Base-by-base conservation (phyloP, 129 eudicot genomes). In the Daucus carota region DNA sequence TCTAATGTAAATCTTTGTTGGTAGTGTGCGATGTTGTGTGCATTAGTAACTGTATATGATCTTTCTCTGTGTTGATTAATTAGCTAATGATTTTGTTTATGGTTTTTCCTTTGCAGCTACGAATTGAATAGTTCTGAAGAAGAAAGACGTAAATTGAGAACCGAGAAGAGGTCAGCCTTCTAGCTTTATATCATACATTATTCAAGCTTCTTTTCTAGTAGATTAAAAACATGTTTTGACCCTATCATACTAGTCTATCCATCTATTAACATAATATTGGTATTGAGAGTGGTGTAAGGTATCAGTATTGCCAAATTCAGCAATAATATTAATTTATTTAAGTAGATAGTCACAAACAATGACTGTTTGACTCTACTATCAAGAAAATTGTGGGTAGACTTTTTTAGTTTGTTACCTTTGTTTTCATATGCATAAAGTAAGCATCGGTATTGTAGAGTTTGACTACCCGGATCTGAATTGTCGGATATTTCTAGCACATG, bases 101-200 rank as follows among this genome's bases (percentile, higher is more conserved):
- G 71, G 9, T 63, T 63, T 29, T 45, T 59, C 63, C 18, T 41
- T 66, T 57, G 84, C 95, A 93, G 98, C 77, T 93, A 93, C 82
- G 96, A 88, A 47, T 76, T 93, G 76, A 81, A 80, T 80, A 90
- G 95, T 76, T 84, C 89, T 78, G 84, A 90, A 84, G 94, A 90
- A 84, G 98, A 87, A 77, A 88, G 98, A 80, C 94, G 87, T 62
- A 81, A 22, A 41, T 36, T 84, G 73, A 88, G 78, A 86, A 88
- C 80, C 50, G 79, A 79, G 88, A 92, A 86, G 75, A 90, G 98
- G 98, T 88, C 74, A 17, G 81, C 54, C 41, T n/a, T 70, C 73
- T 68, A 52, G 26, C 76, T 57, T 46, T 26, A 44, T 17, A 20
- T 26, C 31, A 34, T 40, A 40, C 24, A 5, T 28, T 54, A 17